Evolutionary conservation across 116 monocot genomes (phyloP).

Genomic region (Posidonia oceanica): DNA sequence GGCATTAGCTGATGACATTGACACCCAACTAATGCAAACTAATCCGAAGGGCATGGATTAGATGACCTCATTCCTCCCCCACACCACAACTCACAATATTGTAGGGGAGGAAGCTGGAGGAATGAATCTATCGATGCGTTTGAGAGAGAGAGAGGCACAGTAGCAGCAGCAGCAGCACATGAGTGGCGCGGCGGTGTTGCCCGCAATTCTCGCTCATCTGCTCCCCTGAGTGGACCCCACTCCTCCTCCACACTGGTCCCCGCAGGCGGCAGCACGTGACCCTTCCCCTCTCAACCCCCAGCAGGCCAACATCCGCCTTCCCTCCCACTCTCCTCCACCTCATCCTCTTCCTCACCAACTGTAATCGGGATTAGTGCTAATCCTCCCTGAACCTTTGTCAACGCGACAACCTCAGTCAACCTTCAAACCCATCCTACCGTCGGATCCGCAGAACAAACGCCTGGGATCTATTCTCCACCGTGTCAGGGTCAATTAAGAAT

Average conservation of each 20-base stretch:
- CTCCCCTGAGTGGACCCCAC: neutral
- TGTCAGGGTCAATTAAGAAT: too few relatives aligned
- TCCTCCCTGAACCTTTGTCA: neutral
- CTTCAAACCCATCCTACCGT: neutral
- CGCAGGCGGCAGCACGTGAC: too few relatives aligned
- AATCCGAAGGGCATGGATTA: too few relatives aligned
- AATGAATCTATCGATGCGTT: too few relatives aligned
- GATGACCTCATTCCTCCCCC: too few relatives aligned
- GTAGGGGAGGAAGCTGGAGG: too few relatives aligned
- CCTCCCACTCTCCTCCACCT: neutral
- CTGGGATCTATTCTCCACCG: too few relatives aligned
- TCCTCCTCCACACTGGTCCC: neutral
- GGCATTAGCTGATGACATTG: too few relatives aligned
- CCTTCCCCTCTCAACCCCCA: too few relatives aligned
- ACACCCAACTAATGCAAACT: too few relatives aligned
- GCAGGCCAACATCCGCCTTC: neutral
- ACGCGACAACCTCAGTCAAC: neutral
- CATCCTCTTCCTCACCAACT: neutral
- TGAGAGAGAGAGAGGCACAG: too few relatives aligned
- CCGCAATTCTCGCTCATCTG: slow-evolving; percentile 24
- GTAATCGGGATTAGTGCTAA: neutral
- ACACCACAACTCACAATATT: too few relatives aligned
- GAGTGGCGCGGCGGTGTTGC: slow-evolving; percentile 12
- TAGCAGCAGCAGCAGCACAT: slow-evolving; percentile 21
- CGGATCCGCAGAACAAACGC: neutral